Evolutionary conservation across 2,329 filamentous ascomycete genomes (phyloP).

Genomic region (Alternaria sp.): DNA sequence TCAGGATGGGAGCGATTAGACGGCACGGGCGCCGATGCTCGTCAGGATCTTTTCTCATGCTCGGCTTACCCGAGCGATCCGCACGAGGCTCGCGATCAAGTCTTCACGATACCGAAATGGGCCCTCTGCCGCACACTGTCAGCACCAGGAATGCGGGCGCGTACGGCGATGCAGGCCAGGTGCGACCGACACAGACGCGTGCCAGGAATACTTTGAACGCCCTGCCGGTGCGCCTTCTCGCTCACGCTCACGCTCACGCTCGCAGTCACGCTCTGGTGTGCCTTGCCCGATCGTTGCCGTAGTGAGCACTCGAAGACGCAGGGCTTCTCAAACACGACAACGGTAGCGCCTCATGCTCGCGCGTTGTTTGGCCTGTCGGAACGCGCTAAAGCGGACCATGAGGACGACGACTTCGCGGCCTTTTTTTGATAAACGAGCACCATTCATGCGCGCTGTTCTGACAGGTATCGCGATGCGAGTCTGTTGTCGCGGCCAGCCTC

Average conservation of each 20-base stretch:
- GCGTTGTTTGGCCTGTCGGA: conserved; percentile 12
- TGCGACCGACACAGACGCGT: neutral
- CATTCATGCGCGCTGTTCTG: conserved; percentile 40
- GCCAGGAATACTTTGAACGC: conserved; percentile 8
- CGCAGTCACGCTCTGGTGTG: conserved; percentile 2
- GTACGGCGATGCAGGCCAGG: conserved; percentile 10
- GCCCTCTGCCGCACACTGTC: conserved; percentile 9
- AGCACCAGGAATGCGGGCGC: conserved; percentile 15
- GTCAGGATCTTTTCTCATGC: conserved; percentile 32
- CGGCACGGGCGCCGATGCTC: conserved; percentile 37
- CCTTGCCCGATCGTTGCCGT: conserved; percentile 7
- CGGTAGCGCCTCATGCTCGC: conserved; percentile 9
- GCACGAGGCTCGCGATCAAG: conserved; percentile 35
- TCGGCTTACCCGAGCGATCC: conserved; percentile 42
- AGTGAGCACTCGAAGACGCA: conserved; percentile 12
- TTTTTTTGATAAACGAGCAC: conserved; percentile 33
- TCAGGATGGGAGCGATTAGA: conserved; percentile 33
- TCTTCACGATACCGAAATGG: conserved; percentile 34
- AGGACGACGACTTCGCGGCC: conserved; percentile 8
- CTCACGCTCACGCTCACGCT: neutral
- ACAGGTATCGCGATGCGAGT: conserved; percentile 21
- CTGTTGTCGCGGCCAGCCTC: conserved; percentile 18
- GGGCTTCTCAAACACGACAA: conserved; percentile 11
- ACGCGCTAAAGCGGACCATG: conserved; percentile 3
- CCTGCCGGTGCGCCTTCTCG: conserved; percentile 3